Evolutionary conservation across 2,329 filamentous ascomycete species (phyloP).

Genomic region (Aspergillus melleus): DNA sequence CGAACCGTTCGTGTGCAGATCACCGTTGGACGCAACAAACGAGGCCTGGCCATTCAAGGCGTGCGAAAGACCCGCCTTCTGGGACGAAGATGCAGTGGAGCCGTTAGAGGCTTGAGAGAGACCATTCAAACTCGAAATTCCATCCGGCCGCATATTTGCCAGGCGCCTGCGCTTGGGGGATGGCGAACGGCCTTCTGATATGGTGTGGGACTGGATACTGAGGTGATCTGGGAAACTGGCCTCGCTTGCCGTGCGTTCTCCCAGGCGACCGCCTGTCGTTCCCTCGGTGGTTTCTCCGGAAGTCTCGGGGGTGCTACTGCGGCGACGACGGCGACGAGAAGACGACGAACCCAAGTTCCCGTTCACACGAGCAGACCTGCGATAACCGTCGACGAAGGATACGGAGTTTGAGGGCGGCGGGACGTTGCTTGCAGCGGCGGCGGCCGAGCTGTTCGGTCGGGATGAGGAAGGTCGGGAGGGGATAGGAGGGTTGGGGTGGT

Average conservation of each 20-base stretch:
- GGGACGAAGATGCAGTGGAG: conserved; percentile 45
- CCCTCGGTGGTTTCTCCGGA: conserved; percentile 20
- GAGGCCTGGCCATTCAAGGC: conserved; percentile 58
- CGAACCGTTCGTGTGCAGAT: conserved; percentile 41
- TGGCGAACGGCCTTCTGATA: conserved; percentile 34
- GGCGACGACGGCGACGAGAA: conserved; percentile 32
- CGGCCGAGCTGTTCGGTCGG: conserved; percentile 19
- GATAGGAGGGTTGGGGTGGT: conserved; percentile 63
- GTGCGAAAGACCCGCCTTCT: conserved; percentile 49
- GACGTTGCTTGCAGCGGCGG: conserved; percentile 23
- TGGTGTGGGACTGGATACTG: conserved; percentile 24
- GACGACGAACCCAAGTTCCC: conserved; percentile 16
- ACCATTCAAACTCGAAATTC: conserved; percentile 57
- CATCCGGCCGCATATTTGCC: conserved; percentile 65
- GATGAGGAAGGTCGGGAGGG: conserved; percentile 51
- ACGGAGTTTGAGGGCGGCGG: conserved; percentile 21
- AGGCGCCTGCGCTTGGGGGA: conserved; percentile 60
- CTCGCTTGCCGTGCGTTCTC: conserved; percentile 28
- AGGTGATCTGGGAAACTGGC: conserved; percentile 25
- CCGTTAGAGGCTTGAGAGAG: conserved; percentile 60
- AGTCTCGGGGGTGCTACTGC: conserved; percentile 30
- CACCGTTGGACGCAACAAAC: conserved; percentile 37
- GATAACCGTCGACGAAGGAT: conserved; percentile 8
- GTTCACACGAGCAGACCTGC: conserved; percentile 12
- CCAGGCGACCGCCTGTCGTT: conserved; percentile 22